These are phyloP conservation scores for Talaromyces wortmannii DNA, from an alignment of 495 filamentous ascomycete species.

Conservation along the genomic window DNA sequence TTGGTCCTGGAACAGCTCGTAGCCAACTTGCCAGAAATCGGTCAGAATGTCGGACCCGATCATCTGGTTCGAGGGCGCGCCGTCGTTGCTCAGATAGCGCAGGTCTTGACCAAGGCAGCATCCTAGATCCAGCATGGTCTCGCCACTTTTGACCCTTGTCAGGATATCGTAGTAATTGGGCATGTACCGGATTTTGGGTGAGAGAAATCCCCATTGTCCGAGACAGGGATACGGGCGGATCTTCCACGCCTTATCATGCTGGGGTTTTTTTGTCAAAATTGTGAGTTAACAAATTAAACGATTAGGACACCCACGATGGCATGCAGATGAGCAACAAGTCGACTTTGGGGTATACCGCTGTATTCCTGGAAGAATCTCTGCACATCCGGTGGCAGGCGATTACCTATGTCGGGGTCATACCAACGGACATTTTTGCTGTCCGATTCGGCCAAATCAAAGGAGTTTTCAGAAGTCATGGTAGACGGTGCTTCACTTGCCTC, in stretches of 20 bases:
- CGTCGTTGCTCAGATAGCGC: conserved; percentile 36
- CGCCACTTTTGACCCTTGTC: conserved; percentile 11
- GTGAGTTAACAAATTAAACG: neutral
- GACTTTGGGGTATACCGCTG: neutral
- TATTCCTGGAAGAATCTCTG: neutral
- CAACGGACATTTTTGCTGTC: neutral
- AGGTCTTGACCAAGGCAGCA: conserved; percentile 47
- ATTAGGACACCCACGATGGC: neutral
- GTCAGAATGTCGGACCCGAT: conserved; percentile 36
- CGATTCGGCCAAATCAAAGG: too few relatives aligned
- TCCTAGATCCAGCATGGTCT: conserved; percentile 38
- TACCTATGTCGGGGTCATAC: neutral
- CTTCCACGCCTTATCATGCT: neutral
- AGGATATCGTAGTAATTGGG: conserved; percentile 19
- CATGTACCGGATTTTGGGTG: conserved; percentile 14
- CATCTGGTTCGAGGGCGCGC: conserved; percentile 27
- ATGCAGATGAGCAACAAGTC: neutral
- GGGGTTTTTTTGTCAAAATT: neutral
- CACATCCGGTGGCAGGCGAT: neutral
- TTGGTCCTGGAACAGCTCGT: conserved; percentile 40
- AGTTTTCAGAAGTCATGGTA: too few relatives aligned
- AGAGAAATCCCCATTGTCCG: conserved; percentile 32
- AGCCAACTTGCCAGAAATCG: conserved; percentile 40
- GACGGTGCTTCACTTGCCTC: too few relatives aligned
- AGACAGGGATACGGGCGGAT: conserved; percentile 28